Conservation (phyloP, 306 rosid species). For the Pyrus pyrifolia region DNA sequence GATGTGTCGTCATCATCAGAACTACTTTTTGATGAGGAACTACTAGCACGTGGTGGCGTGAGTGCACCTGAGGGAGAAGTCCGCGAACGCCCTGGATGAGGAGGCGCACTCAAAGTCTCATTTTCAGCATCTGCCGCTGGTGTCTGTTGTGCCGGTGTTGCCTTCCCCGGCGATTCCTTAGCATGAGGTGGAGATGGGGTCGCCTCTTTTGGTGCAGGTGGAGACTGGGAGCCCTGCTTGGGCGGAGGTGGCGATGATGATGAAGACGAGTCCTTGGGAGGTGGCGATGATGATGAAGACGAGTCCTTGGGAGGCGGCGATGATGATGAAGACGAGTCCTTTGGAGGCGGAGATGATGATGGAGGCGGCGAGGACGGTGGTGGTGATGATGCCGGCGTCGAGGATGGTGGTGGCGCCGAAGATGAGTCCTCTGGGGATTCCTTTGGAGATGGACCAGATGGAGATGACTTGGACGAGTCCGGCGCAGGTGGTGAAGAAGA, state of each 20-base stretch:
- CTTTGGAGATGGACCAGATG: neutral
- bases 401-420: neutral
- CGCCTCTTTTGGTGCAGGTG: neutral
- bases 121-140: neutral
- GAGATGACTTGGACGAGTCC: neutral
- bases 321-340: neutral
- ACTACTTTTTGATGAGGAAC: neutral
- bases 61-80: neutral
- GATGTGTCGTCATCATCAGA: neutral
- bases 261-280: neutral
- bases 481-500: constrained; percentile 14
- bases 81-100: neutral
- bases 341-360: neutral
- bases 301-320: neutral
- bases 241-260: neutral
- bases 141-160: neutral
- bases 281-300: neutral
- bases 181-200: neutral
- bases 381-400: constrained; percentile 15
- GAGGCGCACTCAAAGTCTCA: neutral
- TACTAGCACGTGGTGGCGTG: neutral
- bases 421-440: neutral
- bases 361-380: constrained; percentile 12
- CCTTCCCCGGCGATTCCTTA: neutral
- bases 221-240: neutral